Base-by-base conservation (phyloP, 2,329 filamentous ascomycete species). In the Claviceps paspali region DNA sequence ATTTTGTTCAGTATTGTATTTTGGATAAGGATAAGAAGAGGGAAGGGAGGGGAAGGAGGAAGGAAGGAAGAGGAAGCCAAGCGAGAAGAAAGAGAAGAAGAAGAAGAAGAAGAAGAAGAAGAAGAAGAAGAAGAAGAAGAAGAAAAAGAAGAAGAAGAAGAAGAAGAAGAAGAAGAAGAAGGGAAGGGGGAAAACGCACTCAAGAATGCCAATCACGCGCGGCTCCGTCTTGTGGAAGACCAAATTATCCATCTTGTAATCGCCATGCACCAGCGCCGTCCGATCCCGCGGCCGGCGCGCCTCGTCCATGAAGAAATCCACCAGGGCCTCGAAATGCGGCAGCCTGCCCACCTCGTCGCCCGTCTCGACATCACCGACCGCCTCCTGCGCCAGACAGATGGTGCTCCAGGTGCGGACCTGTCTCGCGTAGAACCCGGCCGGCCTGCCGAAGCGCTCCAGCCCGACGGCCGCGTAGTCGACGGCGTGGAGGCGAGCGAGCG, bases 171-270 rank as follows among this genome's bases (percentile, higher is more conserved):
- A 31, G 11, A 5, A 30, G 29, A 30, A 11, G 19, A 7, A 6
- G 17, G 7, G 5, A 31, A 12, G 10, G 11, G 18, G 10, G 9
- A 30, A 23, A 4, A 61, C 71, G 54, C 58, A 81, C 72, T 98
- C 91, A 5, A 96, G 63, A 38, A 96, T 86, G 4, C 88, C 91
- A 58, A 96, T 87, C 10, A 96, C 87, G 37, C 78, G 68, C 5
- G 87, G 76, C 56, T 88, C 81, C 0, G 82, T 87, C 61, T 82
- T 82, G 63, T 95, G 84, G 57, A 93, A 98, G 29, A 91, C 76
- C 46, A 88, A 57, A 49, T 91, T 91, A 56, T 91, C 82, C 51
- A 88, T 93, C 65, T 96, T 98, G 66, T 88, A 98, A 58, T 98
- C 91, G 26, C 91, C 91, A 52, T 96, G 91, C 22, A 96, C 79